phyloP scores from a whole-genome alignment of 2,329 filamentous ascomycete genomes.

The Hypoxylon sp. region DNA sequence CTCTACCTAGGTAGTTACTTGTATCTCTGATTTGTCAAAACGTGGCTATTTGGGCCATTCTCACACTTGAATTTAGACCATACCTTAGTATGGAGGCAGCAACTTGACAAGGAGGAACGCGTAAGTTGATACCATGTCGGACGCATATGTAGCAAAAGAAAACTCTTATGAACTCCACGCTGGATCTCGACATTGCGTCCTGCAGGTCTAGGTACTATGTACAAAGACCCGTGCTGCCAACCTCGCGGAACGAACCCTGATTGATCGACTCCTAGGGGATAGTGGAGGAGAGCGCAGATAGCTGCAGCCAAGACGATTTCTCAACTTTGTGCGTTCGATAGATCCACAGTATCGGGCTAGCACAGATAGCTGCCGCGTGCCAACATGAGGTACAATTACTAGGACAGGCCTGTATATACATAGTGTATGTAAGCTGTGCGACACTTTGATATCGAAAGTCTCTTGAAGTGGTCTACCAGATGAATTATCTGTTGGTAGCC shows the following conservation, averaged over 20 bases:
- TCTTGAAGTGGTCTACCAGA: background rate
- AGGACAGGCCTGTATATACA: background rate
- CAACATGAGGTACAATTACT: background rate
- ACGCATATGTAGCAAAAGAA: background rate
- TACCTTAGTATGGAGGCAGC: background rate
- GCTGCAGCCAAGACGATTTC: constrained; percentile 23
- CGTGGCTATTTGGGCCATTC: too few species aligned
- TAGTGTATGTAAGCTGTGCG: background rate
- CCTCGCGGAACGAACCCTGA: constrained; percentile 30
- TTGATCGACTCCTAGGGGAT: constrained; percentile 12
- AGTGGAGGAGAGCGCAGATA: constrained; percentile 16
- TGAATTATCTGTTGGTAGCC: constrained; percentile 11
- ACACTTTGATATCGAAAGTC: background rate
- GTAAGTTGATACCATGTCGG: background rate
- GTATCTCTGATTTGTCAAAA: too few species aligned
- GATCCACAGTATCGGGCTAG: constrained; percentile 35
- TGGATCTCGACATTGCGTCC: constrained; percentile 30
- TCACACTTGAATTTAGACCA: too few species aligned
- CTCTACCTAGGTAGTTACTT: background rate
- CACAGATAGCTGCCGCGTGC: constrained; percentile 20
- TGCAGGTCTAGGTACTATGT: constrained; percentile 25
- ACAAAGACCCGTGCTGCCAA: constrained; percentile 19
- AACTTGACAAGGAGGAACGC: background rate
- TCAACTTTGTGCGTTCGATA: constrained; percentile 28
- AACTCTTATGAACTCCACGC: constrained; percentile 11